phyloP scores from a whole-genome alignment of 176 grass and related monocot genomes.

The Ensete ventricosum region DNA sequence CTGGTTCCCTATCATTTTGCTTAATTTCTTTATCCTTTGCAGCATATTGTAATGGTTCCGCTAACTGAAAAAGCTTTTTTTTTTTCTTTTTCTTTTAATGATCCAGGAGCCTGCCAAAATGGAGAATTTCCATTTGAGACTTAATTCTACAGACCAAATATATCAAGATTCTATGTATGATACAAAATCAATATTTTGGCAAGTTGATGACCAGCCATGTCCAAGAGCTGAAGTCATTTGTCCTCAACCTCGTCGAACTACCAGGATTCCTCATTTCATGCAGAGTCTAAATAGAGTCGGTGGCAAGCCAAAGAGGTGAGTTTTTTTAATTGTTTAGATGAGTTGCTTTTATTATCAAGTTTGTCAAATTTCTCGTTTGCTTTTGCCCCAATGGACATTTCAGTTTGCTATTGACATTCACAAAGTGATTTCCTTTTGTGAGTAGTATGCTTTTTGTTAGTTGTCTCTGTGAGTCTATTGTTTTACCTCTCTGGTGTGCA shows the following conservation, averaged over 20 bases:
- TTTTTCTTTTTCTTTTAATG: neutral
- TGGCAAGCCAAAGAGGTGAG: constrained; percentile 13
- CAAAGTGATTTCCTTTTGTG: too few relatives aligned
- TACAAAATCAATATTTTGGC: constrained; percentile 6
- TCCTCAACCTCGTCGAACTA: constrained; percentile 7
- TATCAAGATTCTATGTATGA: neutral
- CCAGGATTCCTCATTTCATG: neutral
- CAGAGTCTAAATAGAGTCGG: neutral
- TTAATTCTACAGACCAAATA: neutral
- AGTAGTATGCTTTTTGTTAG: too few relatives aligned
- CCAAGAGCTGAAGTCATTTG: constrained; percentile 5
- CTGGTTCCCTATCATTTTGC: too few relatives aligned
- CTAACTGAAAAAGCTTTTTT: too few relatives aligned
- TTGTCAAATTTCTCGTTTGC: neutral
- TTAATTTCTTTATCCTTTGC: too few relatives aligned
- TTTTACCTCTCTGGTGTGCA: too few relatives aligned
- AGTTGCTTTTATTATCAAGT: neutral
- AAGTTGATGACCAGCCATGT: neutral
- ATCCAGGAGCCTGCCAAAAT: neutral
- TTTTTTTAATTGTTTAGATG: neutral
- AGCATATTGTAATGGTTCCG: too few relatives aligned
- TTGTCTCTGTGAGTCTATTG: too few relatives aligned
- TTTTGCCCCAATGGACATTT: neutral
- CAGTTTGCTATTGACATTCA: too few relatives aligned
- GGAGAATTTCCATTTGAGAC: neutral